Conservation (phyloP, 1,284 basidiomycete species). For the Trichosporon coremiiforme region DNA sequence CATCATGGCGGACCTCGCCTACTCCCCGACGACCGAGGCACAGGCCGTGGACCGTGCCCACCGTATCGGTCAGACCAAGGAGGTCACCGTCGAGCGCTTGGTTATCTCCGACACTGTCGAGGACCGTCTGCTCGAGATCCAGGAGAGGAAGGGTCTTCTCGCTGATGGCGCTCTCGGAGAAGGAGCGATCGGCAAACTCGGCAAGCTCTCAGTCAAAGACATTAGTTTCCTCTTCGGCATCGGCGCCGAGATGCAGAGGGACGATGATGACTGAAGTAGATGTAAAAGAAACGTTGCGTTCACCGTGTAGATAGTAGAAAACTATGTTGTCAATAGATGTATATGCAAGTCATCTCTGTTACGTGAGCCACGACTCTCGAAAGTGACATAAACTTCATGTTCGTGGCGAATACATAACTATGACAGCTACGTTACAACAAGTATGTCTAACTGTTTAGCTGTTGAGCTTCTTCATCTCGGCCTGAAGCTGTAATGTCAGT, state of each 20-base stretch:
- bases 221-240: slow-evolving; percentile 32
- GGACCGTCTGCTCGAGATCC: slow-evolving; percentile 34
- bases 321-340: slow-evolving; percentile 8
- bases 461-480: slow-evolving; percentile 32
- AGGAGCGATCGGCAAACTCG: slow-evolving; percentile 37
- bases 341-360: not conserved
- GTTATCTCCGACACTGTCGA: slow-evolving; percentile 59
- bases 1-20: slow-evolving; percentile 36
- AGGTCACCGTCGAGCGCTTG: slow-evolving; percentile 80
- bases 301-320: not conserved
- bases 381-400: slow-evolving; percentile 9
- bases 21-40: slow-evolving; percentile 54
- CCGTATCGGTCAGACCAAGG: slow-evolving; percentile 85
- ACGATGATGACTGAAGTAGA: slow-evolving; percentile 12
- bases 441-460: slow-evolving; percentile 8
- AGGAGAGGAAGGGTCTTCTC: slow-evolving; percentile 49
- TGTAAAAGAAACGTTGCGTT: not conserved
- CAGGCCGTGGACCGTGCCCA: slow-evolving; percentile 63
- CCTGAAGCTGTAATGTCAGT: slow-evolving; percentile 27
- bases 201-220: slow-evolving; percentile 28
- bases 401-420: slow-evolving; percentile 13
- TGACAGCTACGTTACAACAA: not conserved
- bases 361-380: not conserved
- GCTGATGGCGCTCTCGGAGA: slow-evolving; percentile 57
- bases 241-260: slow-evolving; percentile 11